Base-by-base conservation (phyloP, 306 rosid genomes). In the Vigna radiata region DNA sequence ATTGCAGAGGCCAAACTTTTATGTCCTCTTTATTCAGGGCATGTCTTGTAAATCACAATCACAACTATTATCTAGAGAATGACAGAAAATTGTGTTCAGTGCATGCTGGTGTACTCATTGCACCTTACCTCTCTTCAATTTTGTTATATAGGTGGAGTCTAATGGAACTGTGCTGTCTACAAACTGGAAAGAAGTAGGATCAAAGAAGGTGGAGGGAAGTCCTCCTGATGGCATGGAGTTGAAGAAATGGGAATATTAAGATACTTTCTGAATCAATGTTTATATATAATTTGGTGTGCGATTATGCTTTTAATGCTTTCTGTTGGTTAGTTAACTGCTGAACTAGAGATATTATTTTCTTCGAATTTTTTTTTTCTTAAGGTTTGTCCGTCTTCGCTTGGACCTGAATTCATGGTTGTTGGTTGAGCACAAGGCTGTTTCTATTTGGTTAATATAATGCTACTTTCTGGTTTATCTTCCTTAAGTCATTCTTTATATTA, bases 161-260 rank as follows among this genome's bases (percentile, higher is more conserved):
- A 92, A 92, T 44, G 99, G 97, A 61, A 95, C 97, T 0, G 97
- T 95, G 56, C 91, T 95, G 27, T 95, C 99, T 0, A 92, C 99
- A 37, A 95, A 95, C 79, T 95, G 99, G 99, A 95, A 91, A 64
- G 99, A 95, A 85, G 99, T 95, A 54, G 97, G 99, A 25, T 36
- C 81, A 43, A 95, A 90, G 91, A 90, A 89, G 87, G 97, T 95
- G 0, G 97, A 95, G 81, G 97, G 97, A 83, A 95, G 97, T 65
- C 92, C 99, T 46, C 99, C 97, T 14, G 97, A 95, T 78, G 99
- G 99, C 60, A 95, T 95, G 97, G 97, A 92, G 85, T 65, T 95
- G 90, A 95, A 83, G 86, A 92, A 91, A 77, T 95, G 97, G 97
- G 92, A 91, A 83, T 78, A 69, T 83, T 95, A 69, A 66, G 59